These are phyloP conservation scores for Nematocida homosporus DNA, from an alignment of 371 early-diverging fungal genomes.

Conservation along the genomic window DNA sequence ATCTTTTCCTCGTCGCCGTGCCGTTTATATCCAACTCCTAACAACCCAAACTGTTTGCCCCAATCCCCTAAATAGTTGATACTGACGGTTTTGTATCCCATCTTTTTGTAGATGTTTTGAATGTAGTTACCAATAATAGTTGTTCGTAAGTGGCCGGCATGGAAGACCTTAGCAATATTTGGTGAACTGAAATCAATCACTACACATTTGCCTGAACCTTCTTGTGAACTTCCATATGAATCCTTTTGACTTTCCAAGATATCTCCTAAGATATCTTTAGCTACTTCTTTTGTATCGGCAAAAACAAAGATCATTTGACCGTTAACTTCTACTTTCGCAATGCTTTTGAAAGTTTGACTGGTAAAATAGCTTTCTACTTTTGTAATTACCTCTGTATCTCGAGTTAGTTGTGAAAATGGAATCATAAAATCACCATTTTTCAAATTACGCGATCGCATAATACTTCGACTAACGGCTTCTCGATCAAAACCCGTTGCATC, in stretches of 20 bases:
- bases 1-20: constrained; percentile 77
- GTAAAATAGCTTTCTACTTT: neutral
- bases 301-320: constrained; percentile 38
- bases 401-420: constrained; percentile 45
- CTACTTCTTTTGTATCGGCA: constrained; percentile 9
- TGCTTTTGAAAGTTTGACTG: neutral
- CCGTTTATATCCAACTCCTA: constrained; percentile 82
- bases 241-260: constrained; percentile 11
- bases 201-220: constrained; percentile 72
- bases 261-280: constrained; percentile 12
- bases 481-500: constrained; percentile 3
- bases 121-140: constrained; percentile 95
- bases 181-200: constrained; percentile 91
- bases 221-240: constrained; percentile 53
- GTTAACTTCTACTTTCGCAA: constrained; percentile 16
- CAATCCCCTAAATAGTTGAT: constrained; percentile 99
- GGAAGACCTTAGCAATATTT: constrained; percentile 99
- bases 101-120: constrained; percentile 74
- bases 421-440: constrained; percentile 49
- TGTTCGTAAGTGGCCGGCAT: constrained; percentile 94
- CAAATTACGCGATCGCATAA: constrained; percentile 16
- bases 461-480: constrained; percentile 16
- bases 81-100: constrained; percentile 78
- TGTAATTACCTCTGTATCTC: neutral
- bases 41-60: constrained; percentile 97